Conservation (phyloP, 73 alveolate species). For the Paramecium primaurelia region DNA sequence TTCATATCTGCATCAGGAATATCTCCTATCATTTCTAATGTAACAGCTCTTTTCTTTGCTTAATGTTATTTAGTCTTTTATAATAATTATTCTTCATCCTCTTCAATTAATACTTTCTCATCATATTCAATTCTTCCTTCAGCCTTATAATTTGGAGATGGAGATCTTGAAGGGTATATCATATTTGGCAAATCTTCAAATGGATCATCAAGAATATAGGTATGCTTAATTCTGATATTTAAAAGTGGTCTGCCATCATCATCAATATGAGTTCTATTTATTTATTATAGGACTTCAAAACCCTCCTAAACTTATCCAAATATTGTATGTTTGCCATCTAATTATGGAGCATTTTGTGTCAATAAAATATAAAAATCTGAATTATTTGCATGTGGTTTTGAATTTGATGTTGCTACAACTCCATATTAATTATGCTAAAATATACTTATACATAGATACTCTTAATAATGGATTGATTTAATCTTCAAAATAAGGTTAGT, state of each 20-base stretch:
- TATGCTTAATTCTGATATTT: constrained; percentile 91
- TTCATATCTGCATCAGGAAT: constrained; percentile 99
- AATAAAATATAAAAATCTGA: constrained; percentile 94
- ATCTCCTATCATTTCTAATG: constrained; percentile 96
- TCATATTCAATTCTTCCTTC: constrained; percentile 82
- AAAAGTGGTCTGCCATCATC: constrained; percentile 86
- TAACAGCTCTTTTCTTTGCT: constrained; percentile 87
- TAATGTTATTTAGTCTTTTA: constrained; percentile 78
- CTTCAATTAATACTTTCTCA: constrained; percentile 72
- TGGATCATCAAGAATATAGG: constrained; percentile 91
- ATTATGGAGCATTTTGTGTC: constrained; percentile 71
- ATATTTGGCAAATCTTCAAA: constrained; percentile 83
- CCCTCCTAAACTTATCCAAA: constrained; percentile 97
- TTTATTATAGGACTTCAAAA: constrained; percentile 78
- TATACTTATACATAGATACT: background rate
- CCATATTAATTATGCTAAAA: constrained; percentile 35
- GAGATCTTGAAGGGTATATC: constrained; percentile 85
- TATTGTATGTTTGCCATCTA: constrained; percentile 96
- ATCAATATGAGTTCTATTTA: constrained; percentile 83
- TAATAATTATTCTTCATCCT: constrained; percentile 73
- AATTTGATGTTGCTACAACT: constrained; percentile 93
- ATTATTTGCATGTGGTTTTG: constrained; percentile 92
- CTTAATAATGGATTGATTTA: constrained; percentile 80
- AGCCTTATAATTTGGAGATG: constrained; percentile 68
- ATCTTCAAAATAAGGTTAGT: constrained; percentile 80